Conservation (phyloP, 164 flowering plant genomes). For the Chloranthus sessilifolius region DNA sequence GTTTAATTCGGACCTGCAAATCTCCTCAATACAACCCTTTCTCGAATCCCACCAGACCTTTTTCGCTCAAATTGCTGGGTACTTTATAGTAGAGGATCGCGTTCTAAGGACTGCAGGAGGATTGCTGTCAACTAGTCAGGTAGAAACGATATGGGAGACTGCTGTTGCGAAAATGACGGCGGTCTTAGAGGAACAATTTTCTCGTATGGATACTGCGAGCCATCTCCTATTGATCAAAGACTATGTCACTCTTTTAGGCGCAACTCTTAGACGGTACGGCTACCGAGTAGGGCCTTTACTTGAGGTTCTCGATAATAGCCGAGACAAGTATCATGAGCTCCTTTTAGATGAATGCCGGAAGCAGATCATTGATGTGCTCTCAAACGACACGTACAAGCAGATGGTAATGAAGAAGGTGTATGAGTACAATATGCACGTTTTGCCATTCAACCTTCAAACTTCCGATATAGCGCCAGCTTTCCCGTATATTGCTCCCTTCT, state of each 20-base stretch:
- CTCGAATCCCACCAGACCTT: conserved; percentile 73
- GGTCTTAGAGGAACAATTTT: conserved; percentile 63
- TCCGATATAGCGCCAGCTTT: conserved; percentile 85
- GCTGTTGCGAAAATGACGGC: conserved; percentile 63
- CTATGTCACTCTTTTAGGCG: conserved; percentile 72
- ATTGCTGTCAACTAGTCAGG: conserved; percentile 48
- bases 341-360: conserved; percentile 71
- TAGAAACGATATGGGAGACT: conserved; percentile 82
- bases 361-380: conserved; percentile 50
- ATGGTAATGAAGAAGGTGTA: conserved; percentile 77
- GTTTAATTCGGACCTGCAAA: conserved; percentile 75
- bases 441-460: conserved; percentile 62
- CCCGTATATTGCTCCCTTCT: conserved; percentile 89
- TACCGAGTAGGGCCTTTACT: conserved; percentile 69
- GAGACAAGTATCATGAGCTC: conserved; percentile 80
- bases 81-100: conserved; percentile 87
- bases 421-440: conserved; percentile 66
- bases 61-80: conserved; percentile 79
- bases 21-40: conserved; percentile 64
- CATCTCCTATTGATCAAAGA: conserved; percentile 85
- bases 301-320: conserved; percentile 53
- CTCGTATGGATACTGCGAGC: conserved; percentile 65
- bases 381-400: conserved; percentile 64
- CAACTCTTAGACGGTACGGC: conserved; percentile 75
- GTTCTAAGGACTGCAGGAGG: conserved; percentile 78